Evolutionary conservation across 2,329 filamentous ascomycete genomes (phyloP), one percentile per base, ranked within the genome.

Genomic region (Aspergillus sp.): DNA sequence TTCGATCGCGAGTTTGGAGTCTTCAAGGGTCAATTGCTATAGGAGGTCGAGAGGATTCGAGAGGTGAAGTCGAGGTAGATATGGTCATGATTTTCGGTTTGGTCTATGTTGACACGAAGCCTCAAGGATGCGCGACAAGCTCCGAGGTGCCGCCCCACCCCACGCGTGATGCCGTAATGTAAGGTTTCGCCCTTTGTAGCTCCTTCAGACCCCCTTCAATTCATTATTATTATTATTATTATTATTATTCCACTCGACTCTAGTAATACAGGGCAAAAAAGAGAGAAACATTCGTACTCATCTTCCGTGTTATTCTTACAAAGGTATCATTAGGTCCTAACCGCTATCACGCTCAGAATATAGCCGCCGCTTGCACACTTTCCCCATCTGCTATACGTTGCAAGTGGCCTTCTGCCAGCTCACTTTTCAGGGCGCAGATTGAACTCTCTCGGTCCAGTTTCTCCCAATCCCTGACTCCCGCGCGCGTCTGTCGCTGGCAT

Each of bases 361-460:
- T 65, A 20, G 70, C 62, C 11, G 70, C 65, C n/a, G 67, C 67
- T 46, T 70, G 64, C 41, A 71, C 67, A 48, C 71, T 71, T 51
- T 78, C 75, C 10, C 68, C 67, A 53, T 76, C 74, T 13, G 73
- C 70, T 64, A 79, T 73, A 13, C 72, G 63, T 48, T 77, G 73
- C 54, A 79, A 57, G 62, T 77, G 73, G 1, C 72, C 67, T 54
- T 79, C 77, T 3, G 77, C 76, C 47, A 79, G 60, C 50, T 79
- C 76, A 55, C 74, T 78, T 57, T 73, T 77, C 42, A 77, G 57
- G 2, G 71, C 70, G 38, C 74, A 75, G 17, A 76, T 74, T 24
- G 73, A 71, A 51, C 70, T 77, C 60, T 79, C 77, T 30, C 75
- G 65, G 53, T 77, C 73, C 42, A 77, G 54, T 47, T 66, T 72